Percentiles rank a stretch among this genome's conserved stretches.
Conservation (phyloP, 164 flowering plant genomes). For the Umbilicus rupestris region DNA sequence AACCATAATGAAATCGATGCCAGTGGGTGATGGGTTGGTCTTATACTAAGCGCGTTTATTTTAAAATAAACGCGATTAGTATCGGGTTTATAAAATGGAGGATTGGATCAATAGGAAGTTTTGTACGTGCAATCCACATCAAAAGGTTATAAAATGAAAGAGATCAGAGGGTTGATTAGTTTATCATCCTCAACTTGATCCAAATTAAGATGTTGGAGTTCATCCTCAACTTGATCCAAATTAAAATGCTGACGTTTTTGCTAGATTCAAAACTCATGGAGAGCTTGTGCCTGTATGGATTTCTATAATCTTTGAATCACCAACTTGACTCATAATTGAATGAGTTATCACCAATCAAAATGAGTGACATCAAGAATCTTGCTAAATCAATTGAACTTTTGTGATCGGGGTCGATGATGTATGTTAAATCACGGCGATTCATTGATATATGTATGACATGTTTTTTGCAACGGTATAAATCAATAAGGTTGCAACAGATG, state of each 20-base stretch:
- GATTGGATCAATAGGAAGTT: neutral
- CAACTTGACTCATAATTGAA: neutral
- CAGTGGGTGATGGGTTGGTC: neutral
- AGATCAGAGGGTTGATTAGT: neutral
- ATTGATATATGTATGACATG: no score
- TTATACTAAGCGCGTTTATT: neutral
- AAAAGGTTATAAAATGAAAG: neutral
- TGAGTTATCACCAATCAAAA: neutral
- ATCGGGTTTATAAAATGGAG: neutral
- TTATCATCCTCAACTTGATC: neutral
- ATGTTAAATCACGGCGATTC: no score
- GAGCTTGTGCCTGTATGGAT: neutral
- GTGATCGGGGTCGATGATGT: no score
- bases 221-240: neutral
- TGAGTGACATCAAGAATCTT: neutral
- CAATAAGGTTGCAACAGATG: no score
- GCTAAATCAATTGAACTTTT: neutral
- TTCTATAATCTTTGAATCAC: neutral
- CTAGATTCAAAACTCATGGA: neutral
- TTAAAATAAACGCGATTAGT: neutral
- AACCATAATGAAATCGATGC: conserved; percentile 1
- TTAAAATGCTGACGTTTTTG: conserved; percentile 2
- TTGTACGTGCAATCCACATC: conserved; percentile 7
- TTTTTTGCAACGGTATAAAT: no score
- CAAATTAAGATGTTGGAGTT: neutral